Base-by-base conservation (phyloP, 108 stramenopile species). In the Poteriospumella lacustris region DNA sequence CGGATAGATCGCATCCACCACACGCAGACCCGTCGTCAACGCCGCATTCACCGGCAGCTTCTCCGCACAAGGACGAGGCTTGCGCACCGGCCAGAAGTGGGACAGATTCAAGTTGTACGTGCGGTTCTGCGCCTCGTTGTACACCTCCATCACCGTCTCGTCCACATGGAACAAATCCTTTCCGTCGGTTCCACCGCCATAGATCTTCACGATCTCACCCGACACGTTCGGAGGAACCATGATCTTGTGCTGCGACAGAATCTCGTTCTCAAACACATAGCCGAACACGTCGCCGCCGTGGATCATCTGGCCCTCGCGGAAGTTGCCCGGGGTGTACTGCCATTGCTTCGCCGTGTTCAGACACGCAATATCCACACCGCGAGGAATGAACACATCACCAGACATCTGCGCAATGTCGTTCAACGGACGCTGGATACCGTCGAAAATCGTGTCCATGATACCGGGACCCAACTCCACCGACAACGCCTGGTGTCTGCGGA, bases 381-480 rank as follows among this genome's bases (percentile, higher is more conserved):
- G 68, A 40, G 94, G 29, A 64, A 64, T 64, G 60, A 64, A 64
- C 9, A 19, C 15, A 64, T 64, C 31, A 31, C 60, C 60, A 64
- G 60, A 64, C 3, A 31, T 3, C 5, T 31, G 15, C 28, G 60
- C 60, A 80, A 99, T 98, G 81, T 86, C 84, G 79, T 97, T 95
- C 68, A 99, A 79, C 40, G 98, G 98, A 80, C 98, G 95, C 88
- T 99, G 98, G 79, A 99, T 98, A 64, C 98, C 98, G 87, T 99
- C 98, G 85, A 99, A 98, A 86, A 99, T 99, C 58, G 95, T 94
- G 58, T 91, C 96, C 96, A 98, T 98, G 90, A 99, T 96, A 69
- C 98, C 98, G 31, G 98, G 98, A 41, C 98, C 98, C 31, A 99
- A 90, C 81, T 96, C 96, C 36, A 99, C 95, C 40, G 91, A 92